A percentile compares a stretch with the other conserved stretches of the same genome.
These are phyloP conservation scores for Paragyromitra xinjiangensis DNA, from an alignment of 495 filamentous ascomycete species.

Conservation along the genomic window DNA sequence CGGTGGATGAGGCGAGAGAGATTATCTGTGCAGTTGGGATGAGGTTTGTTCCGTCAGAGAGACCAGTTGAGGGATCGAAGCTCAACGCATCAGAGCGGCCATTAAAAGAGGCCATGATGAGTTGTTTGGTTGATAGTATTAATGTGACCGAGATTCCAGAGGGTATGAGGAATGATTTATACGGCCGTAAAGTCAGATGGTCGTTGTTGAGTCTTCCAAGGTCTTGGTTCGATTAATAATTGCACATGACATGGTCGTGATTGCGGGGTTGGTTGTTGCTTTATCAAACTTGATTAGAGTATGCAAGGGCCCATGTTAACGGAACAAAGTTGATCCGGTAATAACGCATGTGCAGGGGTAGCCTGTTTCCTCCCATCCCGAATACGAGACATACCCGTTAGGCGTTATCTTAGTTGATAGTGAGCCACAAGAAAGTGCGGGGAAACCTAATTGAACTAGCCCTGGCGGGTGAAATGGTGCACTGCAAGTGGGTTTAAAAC, in stretches of 20 bases:
- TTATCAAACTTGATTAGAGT: not conserved
- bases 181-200: not conserved
- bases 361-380: no score
- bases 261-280: constrained; percentile 24
- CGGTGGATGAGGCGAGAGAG: constrained; percentile 20
- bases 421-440: no score
- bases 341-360: constrained; percentile 1
- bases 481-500: no score
- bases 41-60: constrained; percentile 23
- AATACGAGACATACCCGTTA: no score
- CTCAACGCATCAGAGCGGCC: constrained; percentile 13
- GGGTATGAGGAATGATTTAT: not conserved
- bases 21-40: constrained; percentile 30
- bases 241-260: constrained; percentile 8
- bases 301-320: not conserved
- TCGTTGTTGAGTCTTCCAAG: not conserved
- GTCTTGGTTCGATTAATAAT: constrained; percentile 9
- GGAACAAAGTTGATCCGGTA: constrained; percentile 32
- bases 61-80: constrained; percentile 27
- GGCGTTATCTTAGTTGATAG: no score
- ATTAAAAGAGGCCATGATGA: constrained; percentile 24
- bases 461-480: no score
- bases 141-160: not conserved
- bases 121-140: not conserved
- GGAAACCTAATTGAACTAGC: no score